Evolutionary conservation across 805 yeast genomes (phyloP).

Genomic region (Yarrowia sp.): DNA sequence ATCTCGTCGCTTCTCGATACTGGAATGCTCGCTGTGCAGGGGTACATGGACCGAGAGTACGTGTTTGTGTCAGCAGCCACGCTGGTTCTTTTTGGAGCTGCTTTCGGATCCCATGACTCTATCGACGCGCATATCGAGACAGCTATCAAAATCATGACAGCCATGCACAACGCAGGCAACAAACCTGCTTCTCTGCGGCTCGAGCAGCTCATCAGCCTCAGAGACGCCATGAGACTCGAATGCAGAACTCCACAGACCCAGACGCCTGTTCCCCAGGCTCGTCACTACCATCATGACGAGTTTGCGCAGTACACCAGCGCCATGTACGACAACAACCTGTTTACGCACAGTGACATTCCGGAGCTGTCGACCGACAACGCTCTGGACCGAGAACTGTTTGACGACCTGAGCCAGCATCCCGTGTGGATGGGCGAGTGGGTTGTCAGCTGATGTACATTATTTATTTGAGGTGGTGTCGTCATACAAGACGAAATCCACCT

Average conservation of each 20-base stretch:
- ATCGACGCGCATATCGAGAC: constrained; percentile 30
- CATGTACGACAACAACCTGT: not conserved
- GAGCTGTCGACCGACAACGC: constrained; percentile 15
- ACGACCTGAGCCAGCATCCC: constrained; percentile 19
- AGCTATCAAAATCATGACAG: constrained; percentile 29
- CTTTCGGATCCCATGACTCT: constrained; percentile 30
- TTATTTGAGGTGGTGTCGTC: too few relatives aligned
- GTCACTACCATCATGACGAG: not conserved
- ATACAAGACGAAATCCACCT: too few relatives aligned
- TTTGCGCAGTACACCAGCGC: not conserved
- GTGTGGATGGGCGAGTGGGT: constrained; percentile 23
- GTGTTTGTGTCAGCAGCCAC: constrained; percentile 33
- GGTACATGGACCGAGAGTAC: constrained; percentile 34
- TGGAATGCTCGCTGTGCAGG: constrained; percentile 29
- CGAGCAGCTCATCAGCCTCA: constrained; percentile 29
- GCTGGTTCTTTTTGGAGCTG: constrained; percentile 31
- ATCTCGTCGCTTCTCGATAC: constrained; percentile 23
- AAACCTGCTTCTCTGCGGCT: constrained; percentile 28
- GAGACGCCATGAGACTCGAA: constrained; percentile 27
- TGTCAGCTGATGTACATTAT: not conserved
- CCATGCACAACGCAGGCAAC: constrained; percentile 30
- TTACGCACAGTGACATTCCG: not conserved
- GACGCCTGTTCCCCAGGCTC: not conserved
- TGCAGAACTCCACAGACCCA: not conserved
- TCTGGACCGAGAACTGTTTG: constrained; percentile 8